These are phyloP conservation scores for Stereocaulon alpinum DNA, from an alignment of 495 filamentous ascomycete genomes.

Conservation along the genomic window DNA sequence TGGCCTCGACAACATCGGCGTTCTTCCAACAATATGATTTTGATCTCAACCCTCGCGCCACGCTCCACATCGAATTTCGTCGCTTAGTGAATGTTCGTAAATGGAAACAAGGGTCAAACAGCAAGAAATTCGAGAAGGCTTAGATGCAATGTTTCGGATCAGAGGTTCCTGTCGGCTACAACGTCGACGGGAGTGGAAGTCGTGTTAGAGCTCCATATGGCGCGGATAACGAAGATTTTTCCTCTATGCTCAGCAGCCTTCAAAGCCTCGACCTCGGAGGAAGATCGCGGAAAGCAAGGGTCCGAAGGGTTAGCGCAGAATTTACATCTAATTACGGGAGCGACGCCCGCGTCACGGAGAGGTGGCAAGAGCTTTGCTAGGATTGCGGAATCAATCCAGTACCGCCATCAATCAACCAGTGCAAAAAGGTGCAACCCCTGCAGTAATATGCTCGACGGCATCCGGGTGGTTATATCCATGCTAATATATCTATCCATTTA, in stretches of 20 bases:
- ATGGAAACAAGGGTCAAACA: slow-evolving; percentile 7
- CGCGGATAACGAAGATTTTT: neutral
- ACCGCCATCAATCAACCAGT: slow-evolving; percentile 1
- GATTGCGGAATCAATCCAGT: neutral
- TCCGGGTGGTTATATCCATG: neutral
- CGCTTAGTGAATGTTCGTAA: slow-evolving; percentile 2
- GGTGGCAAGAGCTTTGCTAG: neutral
- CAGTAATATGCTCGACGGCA: neutral
- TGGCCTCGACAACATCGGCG: slow-evolving; percentile 2
- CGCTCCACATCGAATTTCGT: slow-evolving; percentile 1
- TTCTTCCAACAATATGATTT: slow-evolving; percentile 5
- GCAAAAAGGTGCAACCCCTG: neutral
- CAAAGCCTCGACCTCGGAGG: neutral
- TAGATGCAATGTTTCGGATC: neutral
- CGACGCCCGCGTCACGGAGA: slow-evolving; percentile 1
- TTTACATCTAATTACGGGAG: neutral
- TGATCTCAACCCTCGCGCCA: slow-evolving; percentile 1
- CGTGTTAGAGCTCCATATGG: neutral
- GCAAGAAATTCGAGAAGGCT: slow-evolving; percentile 8
- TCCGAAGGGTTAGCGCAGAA: neutral
- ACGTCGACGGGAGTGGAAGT: neutral
- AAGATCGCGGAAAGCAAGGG: neutral
- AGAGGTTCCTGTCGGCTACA: neutral
- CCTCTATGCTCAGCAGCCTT: slow-evolving; percentile 1
- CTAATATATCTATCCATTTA: neutral